Conservation (phyloP, 441 rosid species). For the Bruguiera hainesii region DNA sequence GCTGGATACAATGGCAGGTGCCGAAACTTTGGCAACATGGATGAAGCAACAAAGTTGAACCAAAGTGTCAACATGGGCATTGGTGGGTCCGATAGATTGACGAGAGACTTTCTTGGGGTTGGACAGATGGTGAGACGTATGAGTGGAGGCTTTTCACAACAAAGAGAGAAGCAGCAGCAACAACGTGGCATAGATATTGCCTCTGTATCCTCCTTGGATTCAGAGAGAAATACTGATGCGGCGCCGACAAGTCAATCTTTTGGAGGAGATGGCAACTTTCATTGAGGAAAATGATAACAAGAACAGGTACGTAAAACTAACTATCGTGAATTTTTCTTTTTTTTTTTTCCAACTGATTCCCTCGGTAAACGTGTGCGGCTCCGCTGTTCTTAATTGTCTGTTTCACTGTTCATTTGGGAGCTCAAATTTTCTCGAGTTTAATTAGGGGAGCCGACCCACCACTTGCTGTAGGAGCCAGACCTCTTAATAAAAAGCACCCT, state of each 20-base stretch:
- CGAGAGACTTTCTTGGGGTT: conserved; percentile 73
- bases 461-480: too few species aligned
- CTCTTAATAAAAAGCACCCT: too few species aligned
- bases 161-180: conserved; percentile 1
- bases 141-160: conserved; percentile 33
- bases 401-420: too few species aligned
- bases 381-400: too few species aligned
- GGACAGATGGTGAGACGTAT: conserved; percentile 60
- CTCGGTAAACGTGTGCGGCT: neutral
- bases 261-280: neutral
- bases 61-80: conserved; percentile 19
- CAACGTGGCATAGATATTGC: neutral
- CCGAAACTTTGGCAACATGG: conserved; percentile 11
- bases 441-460: too few species aligned
- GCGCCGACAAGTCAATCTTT: conserved; percentile 1
- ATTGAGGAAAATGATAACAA: neutral
- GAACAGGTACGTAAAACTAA: too few species aligned
- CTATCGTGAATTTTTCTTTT: too few species aligned
- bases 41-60: conserved; percentile 24
- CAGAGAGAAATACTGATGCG: neutral
- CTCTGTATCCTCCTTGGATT: neutral
- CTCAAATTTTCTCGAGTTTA: too few species aligned
- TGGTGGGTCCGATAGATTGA: conserved; percentile 48
- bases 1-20: neutral
- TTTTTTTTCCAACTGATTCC: neutral